phyloP scores from a whole-genome alignment of 176 grass and related monocot genomes.

The Paspalum vaginatum region DNA sequence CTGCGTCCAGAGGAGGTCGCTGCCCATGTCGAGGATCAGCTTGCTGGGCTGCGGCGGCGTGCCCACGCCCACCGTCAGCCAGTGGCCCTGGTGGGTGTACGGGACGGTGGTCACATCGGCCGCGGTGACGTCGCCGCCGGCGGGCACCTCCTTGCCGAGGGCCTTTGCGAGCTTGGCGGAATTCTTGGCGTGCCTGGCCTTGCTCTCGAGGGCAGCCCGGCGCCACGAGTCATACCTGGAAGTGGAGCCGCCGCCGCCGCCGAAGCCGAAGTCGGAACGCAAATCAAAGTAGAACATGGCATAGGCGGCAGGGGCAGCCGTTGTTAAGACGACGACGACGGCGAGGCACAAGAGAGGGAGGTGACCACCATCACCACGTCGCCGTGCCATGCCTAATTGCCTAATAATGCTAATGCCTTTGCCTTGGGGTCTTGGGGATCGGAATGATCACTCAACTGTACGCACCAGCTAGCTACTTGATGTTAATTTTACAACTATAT shows the following conservation, averaged over 20 bases:
- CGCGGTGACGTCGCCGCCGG: background rate
- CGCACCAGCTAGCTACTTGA: too few relatives aligned
- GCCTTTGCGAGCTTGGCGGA: background rate
- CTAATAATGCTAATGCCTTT: too few relatives aligned
- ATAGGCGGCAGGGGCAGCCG: background rate
- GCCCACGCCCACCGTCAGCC: conserved; percentile 51
- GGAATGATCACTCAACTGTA: too few relatives aligned
- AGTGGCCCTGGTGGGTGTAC: conserved; percentile 9
- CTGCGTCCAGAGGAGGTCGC: conserved; percentile 64
- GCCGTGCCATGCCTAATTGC: conserved; percentile 22
- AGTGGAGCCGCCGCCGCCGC: background rate
- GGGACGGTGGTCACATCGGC: conserved; percentile 25
- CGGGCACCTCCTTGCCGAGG: background rate
- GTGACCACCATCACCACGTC: background rate
- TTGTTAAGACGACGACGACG: too few relatives aligned
- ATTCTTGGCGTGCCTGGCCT: conserved; percentile 1
- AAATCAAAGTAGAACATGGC: conserved; percentile 8
- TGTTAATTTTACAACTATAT: too few relatives aligned
- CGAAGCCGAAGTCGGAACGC: conserved; percentile 1
- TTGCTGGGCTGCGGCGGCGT: conserved; percentile 50
- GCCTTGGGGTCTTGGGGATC: background rate
- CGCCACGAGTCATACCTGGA: conserved; percentile 27
- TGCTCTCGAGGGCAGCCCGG: conserved; percentile 42
- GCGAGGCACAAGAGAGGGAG: conserved; percentile 23
- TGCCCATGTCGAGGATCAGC: conserved; percentile 57